A percentile compares a stretch with the other conserved stretches of the same genome.
These are phyloP conservation scores for Cyclostephanos invisitatus DNA, from an alignment of 108 stramenopile genomes.

Conservation along the genomic window DNA sequence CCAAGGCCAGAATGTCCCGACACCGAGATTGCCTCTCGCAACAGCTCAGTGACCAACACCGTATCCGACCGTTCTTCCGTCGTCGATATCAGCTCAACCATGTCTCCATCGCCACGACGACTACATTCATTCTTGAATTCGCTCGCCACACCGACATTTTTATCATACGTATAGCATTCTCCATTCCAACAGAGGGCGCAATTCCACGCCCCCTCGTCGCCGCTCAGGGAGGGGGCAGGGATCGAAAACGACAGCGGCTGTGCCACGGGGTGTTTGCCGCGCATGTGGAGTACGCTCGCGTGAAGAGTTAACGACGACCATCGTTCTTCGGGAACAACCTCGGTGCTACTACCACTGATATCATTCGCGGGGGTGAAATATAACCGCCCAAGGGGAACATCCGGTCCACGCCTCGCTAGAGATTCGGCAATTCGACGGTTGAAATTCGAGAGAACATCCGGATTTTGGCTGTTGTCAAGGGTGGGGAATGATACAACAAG, in stretches of 20 bases:
- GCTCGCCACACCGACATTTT: background rate
- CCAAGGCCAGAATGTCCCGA: conserved; percentile 1
- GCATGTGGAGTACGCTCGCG: conserved; percentile 76
- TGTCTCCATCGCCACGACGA: conserved; percentile 15
- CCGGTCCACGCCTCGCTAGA: conserved; percentile 41
- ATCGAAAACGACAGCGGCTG: conserved; percentile 56
- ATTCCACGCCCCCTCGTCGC: background rate
- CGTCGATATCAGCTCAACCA: conserved; percentile 24
- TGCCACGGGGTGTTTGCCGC: conserved; percentile 36
- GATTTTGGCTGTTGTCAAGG: conserved; percentile 7
- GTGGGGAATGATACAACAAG: conserved; percentile 19
- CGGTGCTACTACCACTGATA: no score
- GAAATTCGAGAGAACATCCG: conserved; percentile 2
- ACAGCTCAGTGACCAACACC: conserved; percentile 32
- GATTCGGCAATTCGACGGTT: conserved; percentile 26
- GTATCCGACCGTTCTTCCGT: conserved; percentile 45
- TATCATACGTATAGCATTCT: conserved; percentile 65
- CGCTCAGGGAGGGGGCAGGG: background rate
- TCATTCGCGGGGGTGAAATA: conserved; percentile 3
- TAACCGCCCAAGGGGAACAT: conserved; percentile 25
- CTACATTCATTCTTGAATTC: conserved; percentile 24
- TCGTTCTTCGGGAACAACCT: conserved; percentile 5
- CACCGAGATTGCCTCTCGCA: conserved; percentile 26
- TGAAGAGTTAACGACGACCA: conserved; percentile 42
- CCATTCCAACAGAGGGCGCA: conserved; percentile 82